Conservation (phyloP, 2,329 filamentous ascomycete genomes). For the Amauroascus niger region DNA sequence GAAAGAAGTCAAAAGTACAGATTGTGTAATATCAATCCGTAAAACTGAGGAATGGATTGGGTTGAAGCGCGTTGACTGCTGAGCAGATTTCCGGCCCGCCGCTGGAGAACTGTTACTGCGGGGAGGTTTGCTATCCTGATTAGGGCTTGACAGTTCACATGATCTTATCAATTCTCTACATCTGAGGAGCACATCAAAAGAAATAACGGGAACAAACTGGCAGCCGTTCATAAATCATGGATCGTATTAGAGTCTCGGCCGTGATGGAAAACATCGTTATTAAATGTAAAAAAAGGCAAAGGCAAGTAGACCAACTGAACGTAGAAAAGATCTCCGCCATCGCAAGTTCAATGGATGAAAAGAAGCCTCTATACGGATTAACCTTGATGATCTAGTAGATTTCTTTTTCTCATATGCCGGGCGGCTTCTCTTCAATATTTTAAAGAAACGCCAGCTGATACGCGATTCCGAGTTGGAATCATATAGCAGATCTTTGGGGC, state of each 20-base stretch:
- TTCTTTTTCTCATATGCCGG: too few species aligned
- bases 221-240: not conserved
- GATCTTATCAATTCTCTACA: not conserved
- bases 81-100: not conserved
- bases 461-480: too few species aligned
- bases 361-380: too few species aligned
- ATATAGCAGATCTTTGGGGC: too few species aligned
- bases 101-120: not conserved
- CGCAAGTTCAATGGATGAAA: too few species aligned
- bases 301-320: too few species aligned
- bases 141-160: not conserved
- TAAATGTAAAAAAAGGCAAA: not conserved
- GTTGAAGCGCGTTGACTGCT: not conserved
- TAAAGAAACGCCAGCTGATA: too few species aligned
- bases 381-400: too few species aligned
- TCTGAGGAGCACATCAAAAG: not conserved
- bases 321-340: too few species aligned
- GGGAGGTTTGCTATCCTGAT: conserved; percentile 2
- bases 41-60: not conserved
- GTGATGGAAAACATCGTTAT: not conserved
- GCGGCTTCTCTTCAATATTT: too few species aligned
- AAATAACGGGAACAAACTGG: not conserved
- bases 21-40: not conserved
- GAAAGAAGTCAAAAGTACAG: too few species aligned
- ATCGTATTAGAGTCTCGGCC: conserved; percentile 1